Evolutionary conservation across 2,329 filamentous ascomycete genomes (phyloP).

Genomic region (Amauroascus verrucosus): DNA sequence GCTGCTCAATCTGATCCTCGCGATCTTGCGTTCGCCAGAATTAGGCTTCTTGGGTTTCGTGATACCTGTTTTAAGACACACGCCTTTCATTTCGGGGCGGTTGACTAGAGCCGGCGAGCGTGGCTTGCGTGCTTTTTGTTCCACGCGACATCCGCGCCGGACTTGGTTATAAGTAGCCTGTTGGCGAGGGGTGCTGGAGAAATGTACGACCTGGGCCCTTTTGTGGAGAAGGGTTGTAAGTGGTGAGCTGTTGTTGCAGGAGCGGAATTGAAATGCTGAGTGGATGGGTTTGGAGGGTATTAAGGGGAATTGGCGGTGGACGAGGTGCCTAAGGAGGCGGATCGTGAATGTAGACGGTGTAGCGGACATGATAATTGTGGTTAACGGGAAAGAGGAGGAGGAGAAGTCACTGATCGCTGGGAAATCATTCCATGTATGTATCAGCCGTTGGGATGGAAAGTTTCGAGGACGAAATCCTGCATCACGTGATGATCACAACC

Average conservation of each 20-base stretch:
- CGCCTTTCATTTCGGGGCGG: conserved; percentile 81
- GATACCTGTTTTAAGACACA: conserved; percentile 87
- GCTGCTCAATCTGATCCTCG: conserved; percentile 76
- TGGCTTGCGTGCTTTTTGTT: conserved; percentile 71
- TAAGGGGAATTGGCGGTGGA: conserved; percentile 20
- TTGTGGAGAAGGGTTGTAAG: conserved; percentile 21
- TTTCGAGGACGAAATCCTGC: not conserved
- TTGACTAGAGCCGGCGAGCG: conserved; percentile 72
- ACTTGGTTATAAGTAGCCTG: conserved; percentile 65
- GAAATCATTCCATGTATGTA: not conserved
- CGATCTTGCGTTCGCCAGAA: conserved; percentile 91
- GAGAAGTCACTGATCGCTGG: not conserved
- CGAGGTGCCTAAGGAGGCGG: conserved; percentile 27
- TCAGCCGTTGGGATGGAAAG: not conserved
- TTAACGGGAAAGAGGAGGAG: not conserved
- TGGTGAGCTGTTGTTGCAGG: conserved; percentile 17
- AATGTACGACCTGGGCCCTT: conserved; percentile 32
- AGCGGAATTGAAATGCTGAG: conserved; percentile 15
- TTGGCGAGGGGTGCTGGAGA: conserved; percentile 49
- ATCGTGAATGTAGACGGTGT: conserved; percentile 30
- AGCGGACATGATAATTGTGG: conserved; percentile 17
- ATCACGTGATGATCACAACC: conserved; percentile 20
- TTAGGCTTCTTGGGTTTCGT: conserved; percentile 98
- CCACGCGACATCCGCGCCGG: conserved; percentile 62
- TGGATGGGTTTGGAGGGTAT: conserved; percentile 22